Evolutionary conservation across 768 basidiomycete genomes (phyloP).

Genomic region (Kwoniella newhampshirensis): DNA sequence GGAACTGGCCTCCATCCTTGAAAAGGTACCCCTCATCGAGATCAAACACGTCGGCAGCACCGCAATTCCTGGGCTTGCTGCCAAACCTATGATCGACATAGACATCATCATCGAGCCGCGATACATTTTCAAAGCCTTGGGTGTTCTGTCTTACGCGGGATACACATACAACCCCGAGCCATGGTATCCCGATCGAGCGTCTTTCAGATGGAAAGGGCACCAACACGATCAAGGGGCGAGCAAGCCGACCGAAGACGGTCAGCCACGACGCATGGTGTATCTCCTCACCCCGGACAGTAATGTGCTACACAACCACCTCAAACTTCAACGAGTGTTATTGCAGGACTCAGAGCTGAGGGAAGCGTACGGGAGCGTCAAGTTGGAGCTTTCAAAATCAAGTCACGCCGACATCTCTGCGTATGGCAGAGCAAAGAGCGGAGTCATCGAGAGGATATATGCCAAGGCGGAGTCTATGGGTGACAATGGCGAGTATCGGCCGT

Average conservation of each 20-base stretch:
- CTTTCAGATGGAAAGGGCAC: constrained; percentile 17
- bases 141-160: not conserved
- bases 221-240: constrained; percentile 15
- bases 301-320: constrained; percentile 6
- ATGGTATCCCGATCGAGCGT: constrained; percentile 3
- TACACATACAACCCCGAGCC: constrained; percentile 19
- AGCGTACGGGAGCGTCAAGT: constrained; percentile 16
- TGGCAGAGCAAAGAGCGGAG: constrained; percentile 10
- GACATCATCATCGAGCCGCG: constrained; percentile 16
- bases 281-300: not conserved
- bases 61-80: constrained; percentile 13
- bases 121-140: not conserved
- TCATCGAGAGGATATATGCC: constrained; percentile 7
- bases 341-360: constrained; percentile 8
- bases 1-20: not conserved
- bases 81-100: constrained; percentile 26
- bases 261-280: constrained; percentile 10
- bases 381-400: constrained; percentile 4
- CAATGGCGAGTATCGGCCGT: too few species aligned
- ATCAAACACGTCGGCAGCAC: constrained; percentile 24
- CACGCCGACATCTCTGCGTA: constrained; percentile 12
- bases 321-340: constrained; percentile 7
- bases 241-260: constrained; percentile 22
- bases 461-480: too few species aligned
- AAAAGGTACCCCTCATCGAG: not conserved